A percentile compares a stretch with the other conserved stretches of the same genome.
phyloP scores from a whole-genome alignment of 768 basidiomycete genomes.

The Trametes maxima region DNA sequence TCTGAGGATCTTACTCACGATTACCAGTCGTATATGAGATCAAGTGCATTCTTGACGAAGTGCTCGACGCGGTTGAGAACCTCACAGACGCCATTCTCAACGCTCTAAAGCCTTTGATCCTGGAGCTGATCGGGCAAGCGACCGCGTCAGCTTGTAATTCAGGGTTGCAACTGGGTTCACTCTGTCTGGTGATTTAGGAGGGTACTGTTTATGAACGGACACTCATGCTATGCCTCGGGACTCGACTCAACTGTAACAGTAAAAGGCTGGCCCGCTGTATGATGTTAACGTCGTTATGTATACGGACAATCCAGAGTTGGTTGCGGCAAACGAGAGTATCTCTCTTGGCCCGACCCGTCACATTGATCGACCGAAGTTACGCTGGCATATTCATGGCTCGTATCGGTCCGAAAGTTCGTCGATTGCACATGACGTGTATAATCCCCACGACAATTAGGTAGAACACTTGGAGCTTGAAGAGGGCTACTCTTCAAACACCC shows the following conservation, averaged over 20 bases:
- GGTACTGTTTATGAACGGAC: not conserved
- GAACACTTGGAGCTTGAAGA: not conserved
- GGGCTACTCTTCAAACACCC: constrained; percentile 63
- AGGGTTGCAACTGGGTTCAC: constrained; percentile 26
- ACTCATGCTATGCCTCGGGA: not conserved
- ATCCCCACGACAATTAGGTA: not conserved
- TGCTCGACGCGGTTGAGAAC: constrained; percentile 53
- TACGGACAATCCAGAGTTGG: not conserved
- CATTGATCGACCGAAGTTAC: not conserved
- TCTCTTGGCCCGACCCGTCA: not conserved
- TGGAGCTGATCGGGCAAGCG: constrained; percentile 29
- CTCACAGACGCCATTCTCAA: constrained; percentile 45
- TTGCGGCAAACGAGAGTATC: not conserved
- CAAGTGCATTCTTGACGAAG: constrained; percentile 59
- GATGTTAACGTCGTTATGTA: constrained; percentile 7
- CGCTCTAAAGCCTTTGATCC: constrained; percentile 41
- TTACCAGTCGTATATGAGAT: constrained; percentile 55
- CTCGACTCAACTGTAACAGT: constrained; percentile 2
- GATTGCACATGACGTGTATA: not conserved
- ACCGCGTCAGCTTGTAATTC: constrained; percentile 26
- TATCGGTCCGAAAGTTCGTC: too few species aligned
- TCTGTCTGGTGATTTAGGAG: constrained; percentile 24
- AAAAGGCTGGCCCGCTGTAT: constrained; percentile 18
- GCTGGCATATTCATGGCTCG: not conserved
- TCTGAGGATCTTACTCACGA: not conserved